Evolutionary conservation across 179 eudicot genomes (phyloP).

Genomic region (Actinidia polygama): DNA sequence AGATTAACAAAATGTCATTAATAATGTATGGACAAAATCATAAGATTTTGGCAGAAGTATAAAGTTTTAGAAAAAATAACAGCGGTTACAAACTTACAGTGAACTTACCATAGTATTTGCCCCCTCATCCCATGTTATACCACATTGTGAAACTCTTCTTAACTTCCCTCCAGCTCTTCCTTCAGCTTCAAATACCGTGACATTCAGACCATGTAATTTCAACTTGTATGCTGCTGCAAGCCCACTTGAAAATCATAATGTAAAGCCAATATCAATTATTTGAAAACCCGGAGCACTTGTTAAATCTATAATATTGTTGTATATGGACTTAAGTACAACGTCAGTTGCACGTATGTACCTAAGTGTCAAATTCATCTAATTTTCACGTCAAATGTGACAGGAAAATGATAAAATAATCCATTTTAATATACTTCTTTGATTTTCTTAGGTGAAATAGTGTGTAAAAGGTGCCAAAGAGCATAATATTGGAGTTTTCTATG

Average conservation of each 20-base stretch:
- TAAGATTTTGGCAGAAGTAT: background rate
- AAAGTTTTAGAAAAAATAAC: background rate
- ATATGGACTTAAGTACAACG: no score
- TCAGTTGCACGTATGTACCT: no score
- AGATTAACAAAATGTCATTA: constrained; percentile 12
- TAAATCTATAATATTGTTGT: background rate
- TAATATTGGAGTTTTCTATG: no score
- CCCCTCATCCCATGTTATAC: constrained; percentile 96
- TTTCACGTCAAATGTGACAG: no score
- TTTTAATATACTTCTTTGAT: no score
- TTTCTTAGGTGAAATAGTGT: no score
- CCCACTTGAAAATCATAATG: constrained; percentile 62
- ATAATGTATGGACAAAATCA: background rate
- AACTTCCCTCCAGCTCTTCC: constrained; percentile 85
- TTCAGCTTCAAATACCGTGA: constrained; percentile 88
- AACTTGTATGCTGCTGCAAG: constrained; percentile 95
- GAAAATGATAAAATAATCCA: no score
- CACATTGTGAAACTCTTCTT: constrained; percentile 66
- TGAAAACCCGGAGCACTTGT: background rate
- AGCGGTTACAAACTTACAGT: background rate
- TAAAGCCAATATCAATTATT: constrained; percentile 13
- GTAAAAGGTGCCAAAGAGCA: no score
- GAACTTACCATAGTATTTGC: constrained; percentile 90
- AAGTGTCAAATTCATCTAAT: no score
- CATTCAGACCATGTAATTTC: constrained; percentile 70